Percentiles rank a stretch among this genome's conserved stretches.
These are phyloP conservation scores for Candida gigantensis DNA, from an alignment of 1,139 yeast species.

Conservation along the genomic window DNA sequence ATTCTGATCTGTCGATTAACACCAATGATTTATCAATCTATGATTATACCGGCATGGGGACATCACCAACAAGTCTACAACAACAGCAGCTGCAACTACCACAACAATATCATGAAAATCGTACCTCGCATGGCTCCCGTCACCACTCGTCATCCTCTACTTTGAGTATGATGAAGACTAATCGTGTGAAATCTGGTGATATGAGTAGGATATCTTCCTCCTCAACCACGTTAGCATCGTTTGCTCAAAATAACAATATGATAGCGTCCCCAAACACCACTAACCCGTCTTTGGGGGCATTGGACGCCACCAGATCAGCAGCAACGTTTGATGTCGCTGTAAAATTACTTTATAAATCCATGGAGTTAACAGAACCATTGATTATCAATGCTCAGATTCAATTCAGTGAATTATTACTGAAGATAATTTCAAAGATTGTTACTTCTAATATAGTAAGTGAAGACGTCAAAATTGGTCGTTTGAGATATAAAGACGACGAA, in stretches of 20 bases:
- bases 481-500: slow-evolving; percentile 91
- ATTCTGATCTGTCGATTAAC: slow-evolving; percentile 31
- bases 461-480: slow-evolving; percentile 46
- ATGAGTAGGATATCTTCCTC: slow-evolving; percentile 13
- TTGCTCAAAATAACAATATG: slow-evolving; percentile 12
- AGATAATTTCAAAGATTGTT: slow-evolving; percentile 38
- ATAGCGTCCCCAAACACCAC: slow-evolving; percentile 18
- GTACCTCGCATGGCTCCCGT: slow-evolving; percentile 36
- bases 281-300: slow-evolving; percentile 14
- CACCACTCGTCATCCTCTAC: slow-evolving; percentile 50
- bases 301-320: slow-evolving; percentile 4
- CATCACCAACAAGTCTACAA: neutral
- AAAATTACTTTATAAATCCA: slow-evolving; percentile 53
- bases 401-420: slow-evolving; percentile 49
- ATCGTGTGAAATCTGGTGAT: slow-evolving; percentile 19
- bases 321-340: slow-evolving; percentile 31
- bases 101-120: slow-evolving; percentile 16
- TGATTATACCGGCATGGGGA: slow-evolving; percentile 22
- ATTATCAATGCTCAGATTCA: slow-evolving; percentile 46
- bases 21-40: slow-evolving; percentile 25
- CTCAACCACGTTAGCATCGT: slow-evolving; percentile 19
- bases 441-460: slow-evolving; percentile 32
- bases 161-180: slow-evolving; percentile 47
- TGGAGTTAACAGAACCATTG: slow-evolving; percentile 32
- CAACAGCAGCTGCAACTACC: neutral